These are phyloP conservation scores for Penicillium dipodomyicola DNA, from an alignment of 495 filamentous ascomycete genomes.

Conservation along the genomic window DNA sequence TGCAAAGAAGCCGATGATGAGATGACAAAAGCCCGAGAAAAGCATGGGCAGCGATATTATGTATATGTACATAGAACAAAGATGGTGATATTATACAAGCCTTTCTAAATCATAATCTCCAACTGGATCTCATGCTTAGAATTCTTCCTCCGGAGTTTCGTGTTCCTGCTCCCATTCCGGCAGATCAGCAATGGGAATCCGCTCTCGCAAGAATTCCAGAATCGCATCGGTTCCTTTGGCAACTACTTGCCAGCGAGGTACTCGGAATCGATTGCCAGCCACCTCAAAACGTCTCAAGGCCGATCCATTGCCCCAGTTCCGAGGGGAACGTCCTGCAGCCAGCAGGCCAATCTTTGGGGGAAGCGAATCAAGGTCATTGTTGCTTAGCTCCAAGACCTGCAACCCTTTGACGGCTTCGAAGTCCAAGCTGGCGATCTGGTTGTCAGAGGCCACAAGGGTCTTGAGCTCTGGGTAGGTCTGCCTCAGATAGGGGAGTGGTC, in stretches of 20 bases:
- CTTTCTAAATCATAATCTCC: conserved; percentile 1
- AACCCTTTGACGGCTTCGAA: conserved; percentile 74
- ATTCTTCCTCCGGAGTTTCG: conserved; percentile 17
- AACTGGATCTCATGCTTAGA: conserved; percentile 6
- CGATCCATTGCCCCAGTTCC: conserved; percentile 38
- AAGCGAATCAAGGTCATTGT: conserved; percentile 76
- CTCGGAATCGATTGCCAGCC: conserved; percentile 76
- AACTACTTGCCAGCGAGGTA: conserved; percentile 82
- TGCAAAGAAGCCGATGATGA: conserved; percentile 3
- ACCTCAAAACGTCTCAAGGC: conserved; percentile 59
- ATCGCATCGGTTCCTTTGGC: conserved; percentile 85
- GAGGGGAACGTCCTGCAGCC: conserved; percentile 47
- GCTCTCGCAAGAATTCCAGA: conserved; percentile 77
- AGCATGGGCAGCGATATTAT: conserved; percentile 15
- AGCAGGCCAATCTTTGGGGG: conserved; percentile 76
- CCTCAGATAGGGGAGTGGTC: conserved; percentile 57
- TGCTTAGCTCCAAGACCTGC: conserved; percentile 70
- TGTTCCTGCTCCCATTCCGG: conserved; percentile 37
- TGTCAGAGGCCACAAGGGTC: conserved; percentile 70
- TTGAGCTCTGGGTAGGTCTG: conserved; percentile 62
- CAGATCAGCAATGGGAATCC: conserved; percentile 66
- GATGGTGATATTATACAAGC: conserved; percentile 17
- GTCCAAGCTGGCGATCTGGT: conserved; percentile 66
- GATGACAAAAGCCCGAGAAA: conserved; percentile 9
- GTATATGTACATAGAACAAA: conserved; percentile 20